Evolutionary conservation across 352 stramenopile genomes (phyloP).

Genomic region (Elongisporangium undulatum): DNA sequence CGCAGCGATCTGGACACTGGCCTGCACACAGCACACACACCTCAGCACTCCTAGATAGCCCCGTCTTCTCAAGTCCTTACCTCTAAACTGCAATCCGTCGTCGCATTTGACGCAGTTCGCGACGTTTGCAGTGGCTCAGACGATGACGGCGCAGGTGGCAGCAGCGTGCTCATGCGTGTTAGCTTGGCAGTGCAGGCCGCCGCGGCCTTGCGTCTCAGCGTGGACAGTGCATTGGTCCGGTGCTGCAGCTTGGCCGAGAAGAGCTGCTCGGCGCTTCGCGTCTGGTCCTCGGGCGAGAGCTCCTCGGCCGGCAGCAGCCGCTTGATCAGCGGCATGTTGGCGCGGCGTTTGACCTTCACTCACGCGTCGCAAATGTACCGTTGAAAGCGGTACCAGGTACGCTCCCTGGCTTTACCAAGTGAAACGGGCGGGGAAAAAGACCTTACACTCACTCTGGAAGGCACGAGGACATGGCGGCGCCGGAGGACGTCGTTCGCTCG

Average conservation of each 20-base stretch:
- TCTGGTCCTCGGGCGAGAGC: conserved; percentile 8
- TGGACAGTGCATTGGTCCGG: conserved; percentile 9
- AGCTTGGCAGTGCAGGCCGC: conserved; percentile 29
- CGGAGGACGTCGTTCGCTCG: background rate
- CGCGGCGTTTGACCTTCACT: conserved; percentile 7
- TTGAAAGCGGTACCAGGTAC: background rate
- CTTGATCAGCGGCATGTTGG: conserved; percentile 39
- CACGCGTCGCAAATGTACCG: conserved; percentile 2
- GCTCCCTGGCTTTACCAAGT: background rate
- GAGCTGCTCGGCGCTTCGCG: conserved; percentile 31
- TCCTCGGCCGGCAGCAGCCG: conserved; percentile 16
- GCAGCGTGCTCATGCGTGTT: conserved; percentile 24
- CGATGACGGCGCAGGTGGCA: background rate
- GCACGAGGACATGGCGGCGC: background rate
- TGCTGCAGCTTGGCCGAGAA: conserved; percentile 49
- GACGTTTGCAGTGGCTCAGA: background rate
- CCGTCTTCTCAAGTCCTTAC: background rate
- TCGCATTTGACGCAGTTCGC: conserved; percentile 7
- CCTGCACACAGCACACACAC: background rate
- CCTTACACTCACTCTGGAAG: background rate
- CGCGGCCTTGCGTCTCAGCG: conserved; percentile 24
- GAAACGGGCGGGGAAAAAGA: background rate
- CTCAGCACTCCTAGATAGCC: background rate
- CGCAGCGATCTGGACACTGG: conserved; percentile 11
- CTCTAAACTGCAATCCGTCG: background rate